phyloP scores from a whole-genome alignment of 2,329 filamentous ascomycete species.

The Coniochaeta sp. region DNA sequence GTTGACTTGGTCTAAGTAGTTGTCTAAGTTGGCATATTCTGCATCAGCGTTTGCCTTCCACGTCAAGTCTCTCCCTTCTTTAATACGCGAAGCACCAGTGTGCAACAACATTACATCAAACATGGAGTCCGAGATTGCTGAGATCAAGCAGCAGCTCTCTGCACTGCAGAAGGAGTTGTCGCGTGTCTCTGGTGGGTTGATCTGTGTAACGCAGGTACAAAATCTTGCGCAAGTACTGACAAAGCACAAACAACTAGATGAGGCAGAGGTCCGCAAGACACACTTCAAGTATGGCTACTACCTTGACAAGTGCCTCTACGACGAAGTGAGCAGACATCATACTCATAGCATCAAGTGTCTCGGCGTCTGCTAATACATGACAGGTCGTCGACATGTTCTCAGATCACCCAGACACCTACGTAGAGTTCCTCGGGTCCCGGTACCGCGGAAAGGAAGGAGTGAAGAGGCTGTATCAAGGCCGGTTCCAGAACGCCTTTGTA shows the following conservation, averaged over 20 bases:
- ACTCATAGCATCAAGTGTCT: too few relatives aligned
- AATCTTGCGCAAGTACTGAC: neutral
- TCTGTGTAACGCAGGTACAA: neutral
- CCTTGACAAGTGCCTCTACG: constrained; percentile 50
- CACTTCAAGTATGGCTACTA: constrained; percentile 54
- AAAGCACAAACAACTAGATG: constrained; percentile 25
- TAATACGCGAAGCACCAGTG: neutral
- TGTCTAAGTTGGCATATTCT: neutral
- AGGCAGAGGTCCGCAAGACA: constrained; percentile 45
- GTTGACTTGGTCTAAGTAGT: neutral
- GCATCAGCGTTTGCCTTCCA: neutral
- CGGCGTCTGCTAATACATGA: neutral
- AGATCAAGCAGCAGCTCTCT: constrained; percentile 27
- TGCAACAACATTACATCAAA: neutral
- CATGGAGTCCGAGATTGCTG: constrained; percentile 26
- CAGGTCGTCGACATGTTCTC: constrained; percentile 42
- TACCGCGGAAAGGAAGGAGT: constrained; percentile 44
- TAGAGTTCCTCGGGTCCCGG: constrained; percentile 47
- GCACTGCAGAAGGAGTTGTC: constrained; percentile 25
- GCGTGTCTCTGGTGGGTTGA: constrained; percentile 19
- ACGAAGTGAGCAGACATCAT: constrained; percentile 30
- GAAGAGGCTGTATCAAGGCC: constrained; percentile 41
- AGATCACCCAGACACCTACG: constrained; percentile 43
- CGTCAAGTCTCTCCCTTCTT: neutral
- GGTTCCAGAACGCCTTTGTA: constrained; percentile 43